These are phyloP conservation scores for Gardenia jasminoides DNA, from an alignment of 257 asterid genomes.

Conservation along the genomic window DNA sequence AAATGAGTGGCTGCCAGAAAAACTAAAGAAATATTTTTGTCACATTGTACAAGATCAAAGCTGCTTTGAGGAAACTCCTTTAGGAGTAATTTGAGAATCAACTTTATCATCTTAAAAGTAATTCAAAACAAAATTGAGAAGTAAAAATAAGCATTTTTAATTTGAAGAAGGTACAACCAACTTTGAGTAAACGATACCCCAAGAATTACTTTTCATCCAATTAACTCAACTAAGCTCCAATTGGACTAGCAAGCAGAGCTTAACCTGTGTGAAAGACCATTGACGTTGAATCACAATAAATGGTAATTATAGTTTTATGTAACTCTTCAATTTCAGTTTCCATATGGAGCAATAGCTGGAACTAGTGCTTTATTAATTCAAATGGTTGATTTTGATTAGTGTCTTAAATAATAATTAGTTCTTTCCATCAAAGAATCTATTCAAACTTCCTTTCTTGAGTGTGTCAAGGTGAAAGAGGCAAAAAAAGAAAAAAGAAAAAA, in stretches of 20 bases:
- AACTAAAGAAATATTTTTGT: too few species aligned
- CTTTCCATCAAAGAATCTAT: background rate
- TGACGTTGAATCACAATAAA: background rate
- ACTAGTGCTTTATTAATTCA: background rate
- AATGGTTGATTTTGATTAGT: background rate
- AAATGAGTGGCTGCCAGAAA: too few species aligned
- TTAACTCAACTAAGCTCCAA: too few species aligned
- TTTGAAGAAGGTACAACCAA: too few species aligned
- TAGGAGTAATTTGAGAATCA: background rate
- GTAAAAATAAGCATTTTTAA: background rate
- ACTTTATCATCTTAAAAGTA: background rate
- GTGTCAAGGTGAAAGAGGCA: too few species aligned
- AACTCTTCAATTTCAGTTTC: background rate
- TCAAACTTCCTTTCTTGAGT: background rate
- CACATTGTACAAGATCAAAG: background rate
- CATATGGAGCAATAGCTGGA: background rate
- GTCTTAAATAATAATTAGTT: background rate
- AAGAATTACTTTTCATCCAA: too few species aligned
- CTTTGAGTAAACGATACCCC: too few species aligned
- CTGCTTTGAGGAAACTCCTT: background rate
- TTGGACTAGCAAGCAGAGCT: too few species aligned
- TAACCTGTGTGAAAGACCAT: background rate
- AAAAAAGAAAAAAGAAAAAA: background rate
- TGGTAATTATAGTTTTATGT: background rate
- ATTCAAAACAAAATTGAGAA: background rate